These are phyloP conservation scores for Acanthamoeba rhysodes DNA, from an alignment of 208 protist species.

Conservation along the genomic window DNA sequence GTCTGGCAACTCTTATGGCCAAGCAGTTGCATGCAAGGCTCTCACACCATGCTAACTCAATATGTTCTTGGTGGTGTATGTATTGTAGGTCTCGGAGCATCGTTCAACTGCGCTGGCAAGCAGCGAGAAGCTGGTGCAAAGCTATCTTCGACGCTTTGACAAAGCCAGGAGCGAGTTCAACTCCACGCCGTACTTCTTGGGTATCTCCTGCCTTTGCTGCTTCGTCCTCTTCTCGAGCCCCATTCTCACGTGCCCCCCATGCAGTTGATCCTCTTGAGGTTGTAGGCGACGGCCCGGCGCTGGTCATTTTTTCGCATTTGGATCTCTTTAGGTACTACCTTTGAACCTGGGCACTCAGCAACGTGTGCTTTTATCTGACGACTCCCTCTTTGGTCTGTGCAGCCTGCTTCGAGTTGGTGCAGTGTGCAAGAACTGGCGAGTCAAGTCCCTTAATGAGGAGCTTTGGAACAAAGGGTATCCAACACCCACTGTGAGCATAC, in stretches of 20 bases:
- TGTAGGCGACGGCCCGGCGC: slow-evolving; percentile 5
- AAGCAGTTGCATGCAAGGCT: background rate
- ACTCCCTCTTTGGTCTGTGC: background rate
- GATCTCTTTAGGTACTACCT: slow-evolving; percentile 31
- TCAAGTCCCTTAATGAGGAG: slow-evolving; percentile 60
- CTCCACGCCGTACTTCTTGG: slow-evolving; percentile 47
- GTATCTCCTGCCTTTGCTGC: background rate
- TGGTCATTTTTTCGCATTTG: slow-evolving; percentile 61
- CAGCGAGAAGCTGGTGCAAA: slow-evolving; percentile 20
- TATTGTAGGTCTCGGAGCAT: background rate
- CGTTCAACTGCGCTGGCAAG: background rate
- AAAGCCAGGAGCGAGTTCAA: slow-evolving; percentile 30
- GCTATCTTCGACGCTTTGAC: background rate
- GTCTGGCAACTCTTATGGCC: background rate
- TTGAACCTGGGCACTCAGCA: no score
- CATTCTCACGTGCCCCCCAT: background rate
- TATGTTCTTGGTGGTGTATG: background rate
- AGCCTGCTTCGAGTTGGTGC: slow-evolving; percentile 66
- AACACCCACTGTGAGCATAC: no score
- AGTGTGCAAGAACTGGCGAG: slow-evolving; percentile 54
- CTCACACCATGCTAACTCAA: no score
- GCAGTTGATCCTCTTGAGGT: slow-evolving; percentile 66
- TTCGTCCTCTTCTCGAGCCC: background rate
- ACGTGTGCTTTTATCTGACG: background rate
- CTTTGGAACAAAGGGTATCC: slow-evolving; percentile 36